Evolutionary conservation across 2,329 filamentous ascomycete species (phyloP).

Genomic region (Alternaria brassicicola): DNA sequence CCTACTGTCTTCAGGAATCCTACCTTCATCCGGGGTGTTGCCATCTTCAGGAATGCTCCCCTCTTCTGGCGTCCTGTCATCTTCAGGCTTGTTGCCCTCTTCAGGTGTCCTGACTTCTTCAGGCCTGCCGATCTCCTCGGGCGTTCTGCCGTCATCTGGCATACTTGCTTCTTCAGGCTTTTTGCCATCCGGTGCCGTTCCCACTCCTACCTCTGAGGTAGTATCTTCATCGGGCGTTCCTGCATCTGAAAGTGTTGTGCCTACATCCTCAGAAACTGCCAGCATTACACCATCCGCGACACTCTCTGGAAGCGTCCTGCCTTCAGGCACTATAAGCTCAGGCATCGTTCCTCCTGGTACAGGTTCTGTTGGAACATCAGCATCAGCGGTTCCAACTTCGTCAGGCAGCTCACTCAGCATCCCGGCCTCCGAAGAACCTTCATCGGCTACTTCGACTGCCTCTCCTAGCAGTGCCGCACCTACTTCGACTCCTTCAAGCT

Average conservation of each 20-base stretch:
- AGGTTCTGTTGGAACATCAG: conserved; percentile 15
- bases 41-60: conserved; percentile 5
- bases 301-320: not conserved
- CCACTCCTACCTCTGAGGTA: conserved; percentile 11
- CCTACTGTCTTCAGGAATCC: conserved; percentile 15
- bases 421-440: conserved; percentile 25
- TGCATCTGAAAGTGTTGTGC: conserved; percentile 10
- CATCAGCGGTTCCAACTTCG: conserved; percentile 4
- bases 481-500: conserved; percentile 8
- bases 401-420: conserved; percentile 19
- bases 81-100: conserved; percentile 5
- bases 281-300: conserved; percentile 9
- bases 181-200: conserved; percentile 7
- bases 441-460: conserved; percentile 14
- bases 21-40: conserved; percentile 8
- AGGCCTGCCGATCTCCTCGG: conserved; percentile 6
- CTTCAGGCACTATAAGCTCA: not conserved
- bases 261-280: conserved; percentile 16
- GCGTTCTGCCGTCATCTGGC: conserved; percentile 9
- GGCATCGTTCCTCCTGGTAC: conserved; percentile 16
- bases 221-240: conserved; percentile 15
- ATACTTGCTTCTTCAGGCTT: conserved; percentile 13
- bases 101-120: conserved; percentile 4
- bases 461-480: conserved; percentile 13
- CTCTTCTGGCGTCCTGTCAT: conserved; percentile 6